Evolutionary conservation across 2,329 filamentous ascomycete genomes (phyloP).

Genomic region (Botrytis deweyae): DNA sequence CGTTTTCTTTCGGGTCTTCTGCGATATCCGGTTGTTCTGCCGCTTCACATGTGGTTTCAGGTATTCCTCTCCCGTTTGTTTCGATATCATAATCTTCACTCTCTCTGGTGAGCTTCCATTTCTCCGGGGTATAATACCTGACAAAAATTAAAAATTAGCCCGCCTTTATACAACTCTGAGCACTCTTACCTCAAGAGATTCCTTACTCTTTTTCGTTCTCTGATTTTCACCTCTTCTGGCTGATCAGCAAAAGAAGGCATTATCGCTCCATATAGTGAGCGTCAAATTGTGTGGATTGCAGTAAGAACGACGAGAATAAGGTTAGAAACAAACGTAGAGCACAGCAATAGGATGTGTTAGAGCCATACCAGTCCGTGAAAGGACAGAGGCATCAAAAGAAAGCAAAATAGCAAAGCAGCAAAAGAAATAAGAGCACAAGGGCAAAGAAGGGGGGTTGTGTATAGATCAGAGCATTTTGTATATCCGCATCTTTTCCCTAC

Average conservation of each 20-base stretch:
- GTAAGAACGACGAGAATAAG: background rate
- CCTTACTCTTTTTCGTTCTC: constrained; percentile 19
- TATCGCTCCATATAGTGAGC: background rate
- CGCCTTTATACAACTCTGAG: background rate
- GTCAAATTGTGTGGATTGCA: background rate
- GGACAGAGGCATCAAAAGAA: background rate
- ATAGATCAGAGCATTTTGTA: background rate
- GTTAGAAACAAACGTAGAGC: background rate
- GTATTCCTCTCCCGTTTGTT: background rate
- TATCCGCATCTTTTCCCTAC: background rate
- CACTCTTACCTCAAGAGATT: constrained; percentile 17
- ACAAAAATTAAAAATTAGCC: too few relatives aligned
- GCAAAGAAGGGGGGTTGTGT: background rate
- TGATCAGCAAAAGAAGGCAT: constrained; percentile 6
- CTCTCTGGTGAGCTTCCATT: constrained; percentile 8
- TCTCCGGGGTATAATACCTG: constrained; percentile 23
- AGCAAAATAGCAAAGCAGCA: background rate
- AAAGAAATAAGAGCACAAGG: background rate
- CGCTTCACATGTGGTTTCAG: background rate
- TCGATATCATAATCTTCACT: background rate
- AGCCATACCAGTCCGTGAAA: too few relatives aligned
- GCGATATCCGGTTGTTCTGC: background rate
- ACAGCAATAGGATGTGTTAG: background rate
- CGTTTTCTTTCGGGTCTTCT: background rate
- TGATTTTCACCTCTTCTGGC: background rate